Percentiles rank a stretch among this genome's conserved stretches.
Conservation (phyloP, 2,329 filamentous ascomycete species). For the Aspergillus floridensis region DNA sequence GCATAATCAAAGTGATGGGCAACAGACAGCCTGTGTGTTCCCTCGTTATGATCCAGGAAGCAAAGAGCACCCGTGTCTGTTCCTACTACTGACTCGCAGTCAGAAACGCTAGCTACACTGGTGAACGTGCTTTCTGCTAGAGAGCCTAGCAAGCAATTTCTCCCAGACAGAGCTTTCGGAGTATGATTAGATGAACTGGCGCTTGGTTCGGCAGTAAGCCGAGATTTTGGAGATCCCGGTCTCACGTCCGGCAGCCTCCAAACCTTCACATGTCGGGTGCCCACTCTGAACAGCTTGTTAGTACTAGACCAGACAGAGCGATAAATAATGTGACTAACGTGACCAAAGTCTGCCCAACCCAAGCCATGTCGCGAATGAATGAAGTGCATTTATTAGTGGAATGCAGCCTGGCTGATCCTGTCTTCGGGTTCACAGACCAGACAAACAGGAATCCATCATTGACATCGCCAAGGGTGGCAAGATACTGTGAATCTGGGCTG, state of each 20-base stretch:
- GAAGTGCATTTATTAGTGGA: conserved; percentile 93
- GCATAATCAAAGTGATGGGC: conserved; percentile 66
- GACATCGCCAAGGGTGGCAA: conserved; percentile 81
- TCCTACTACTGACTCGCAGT: conserved; percentile 74
- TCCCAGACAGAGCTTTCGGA: conserved; percentile 73
- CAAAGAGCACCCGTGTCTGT: conserved; percentile 90
- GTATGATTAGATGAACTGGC: conserved; percentile 40
- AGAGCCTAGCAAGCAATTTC: conserved; percentile 80
- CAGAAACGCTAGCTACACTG: conserved; percentile 69
- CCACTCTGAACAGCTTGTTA: conserved; percentile 51
- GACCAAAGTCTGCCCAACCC: conserved; percentile 80
- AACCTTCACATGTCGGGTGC: conserved; percentile 86
- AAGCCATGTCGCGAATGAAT: conserved; percentile 79
- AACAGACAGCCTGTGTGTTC: conserved; percentile 67
- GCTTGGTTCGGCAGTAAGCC: conserved; percentile 44
- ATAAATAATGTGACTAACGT: conserved; percentile 52
- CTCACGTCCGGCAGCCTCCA: conserved; percentile 76
- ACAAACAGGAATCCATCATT: conserved; percentile 95
- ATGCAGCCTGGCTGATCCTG: conserved; percentile 72
- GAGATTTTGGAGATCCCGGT: conserved; percentile 63
- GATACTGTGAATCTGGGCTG: conserved; percentile 78
- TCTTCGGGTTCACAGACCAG: conserved; percentile 82
- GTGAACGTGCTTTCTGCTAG: conserved; percentile 83
- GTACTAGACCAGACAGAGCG: background rate
- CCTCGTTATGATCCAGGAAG: conserved; percentile 72